Evolutionary conservation across 192 early-diverging fungal species (phyloP), one percentile per base, ranked within the genome.

Genomic region (Podila verticillata): DNA sequence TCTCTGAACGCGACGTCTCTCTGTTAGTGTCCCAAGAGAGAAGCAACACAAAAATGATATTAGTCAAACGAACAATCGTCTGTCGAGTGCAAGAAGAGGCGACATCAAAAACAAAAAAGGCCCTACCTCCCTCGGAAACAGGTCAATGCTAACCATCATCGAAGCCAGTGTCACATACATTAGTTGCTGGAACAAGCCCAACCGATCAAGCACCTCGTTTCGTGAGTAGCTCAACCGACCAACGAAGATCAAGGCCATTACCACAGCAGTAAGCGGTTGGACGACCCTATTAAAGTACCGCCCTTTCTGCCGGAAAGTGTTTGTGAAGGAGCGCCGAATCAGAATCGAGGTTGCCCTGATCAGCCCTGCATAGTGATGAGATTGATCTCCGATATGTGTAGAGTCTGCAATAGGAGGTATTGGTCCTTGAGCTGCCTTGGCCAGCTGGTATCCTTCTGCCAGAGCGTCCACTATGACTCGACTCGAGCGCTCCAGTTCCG

Each of bases 1-100:
- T 73, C 72, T 22, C 72, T 34, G 54, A 61, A 61, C 1, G 72
- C 72, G 15, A 73, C 29, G 12, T 61, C 58, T 51, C 64, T 47
- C 72, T 73, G 28, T 57, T 36, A 2, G 17, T 32, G 36, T n/a
- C 20, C 30, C 15, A 35, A 2, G 32, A 39, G 30, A 34, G n/a
- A 19, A 54, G 17, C 13, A 48, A 24, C 1, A 57, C 8, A 39
- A 28, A 28, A 57, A 30, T 8, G 28, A 29, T 30, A 4, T 10
- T 57, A 8, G 22, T 59, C 17, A 59, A 8, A 51, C 49, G 4
- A 39, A 39, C 49, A 13, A 51, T 7, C 2, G n/a, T 22, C 17
- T 22, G 49, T 7, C 44, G 22, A 4, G 19, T 8, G 7, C 44
- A 4, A 51, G 20, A 51, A 51, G 6, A 19, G 3, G 7, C 17